Base-by-base conservation (phyloP, 1,284 basidiomycete genomes). In the Puccinia coronata region DNA sequence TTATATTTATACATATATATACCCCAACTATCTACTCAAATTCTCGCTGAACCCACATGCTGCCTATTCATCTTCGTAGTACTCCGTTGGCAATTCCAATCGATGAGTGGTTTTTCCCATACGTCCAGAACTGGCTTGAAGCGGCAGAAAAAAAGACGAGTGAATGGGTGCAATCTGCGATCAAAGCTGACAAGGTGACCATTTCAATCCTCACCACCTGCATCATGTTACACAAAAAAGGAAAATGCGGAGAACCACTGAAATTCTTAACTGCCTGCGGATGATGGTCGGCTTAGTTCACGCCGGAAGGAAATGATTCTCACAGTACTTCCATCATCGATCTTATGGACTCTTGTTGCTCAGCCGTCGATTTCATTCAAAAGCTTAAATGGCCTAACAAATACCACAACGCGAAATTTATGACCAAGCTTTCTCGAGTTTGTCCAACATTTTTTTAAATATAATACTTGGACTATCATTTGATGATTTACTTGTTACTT, bases 251-350 rank as follows among this genome's bases (percentile, higher is more conserved):
- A n/a, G n/a, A n/a, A n/a, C n/a, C n/a, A n/a, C n/a, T n/a, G n/a
- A n/a, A n/a, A n/a, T n/a, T n/a, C n/a, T n/a, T n/a, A n/a, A n/a
- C n/a, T n/a, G n/a, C n/a, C n/a, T n/a, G n/a, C n/a, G n/a, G 43
- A 57, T 49, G 2, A 18, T 51, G 51, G 80, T 49, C 14, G n/a
- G 18, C 59, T 9, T 84, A 95, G 93, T 97, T 96, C 84, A 90
- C 93, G 86, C 91, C 95, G 2, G 93, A 95, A 84, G 91, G 91
- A 59, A 86, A 90, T 1, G 93, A 93, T 83, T 92, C 93, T 0
- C 94, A 97, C 85, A 96, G 94, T 85, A 96, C 95, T 53, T 98
- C 96, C 0, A 96, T 99, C 81, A 91, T 96, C 57, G 97, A 99
- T 87, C 88, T 99, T 0, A 98, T 98, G 84, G 95, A 94, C 81